A percentile compares a stretch with the other conserved stretches of the same genome.
phyloP scores from a whole-genome alignment of 352 stramenopile genomes.

The Pythium aristosporum region DNA sequence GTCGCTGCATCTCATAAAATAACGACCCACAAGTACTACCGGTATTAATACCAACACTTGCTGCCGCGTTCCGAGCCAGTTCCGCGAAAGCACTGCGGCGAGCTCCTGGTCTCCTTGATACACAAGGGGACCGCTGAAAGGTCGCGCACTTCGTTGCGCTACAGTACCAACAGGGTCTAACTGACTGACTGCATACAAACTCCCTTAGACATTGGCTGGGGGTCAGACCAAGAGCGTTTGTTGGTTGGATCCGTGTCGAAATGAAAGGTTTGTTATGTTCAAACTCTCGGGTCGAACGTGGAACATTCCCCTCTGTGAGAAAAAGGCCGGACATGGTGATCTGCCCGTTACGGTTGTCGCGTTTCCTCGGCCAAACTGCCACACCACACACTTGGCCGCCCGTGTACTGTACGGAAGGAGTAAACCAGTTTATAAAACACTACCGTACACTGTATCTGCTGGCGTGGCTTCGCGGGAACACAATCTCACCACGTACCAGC shows the following conservation, averaged over 20 bases:
- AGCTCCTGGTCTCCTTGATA: background rate
- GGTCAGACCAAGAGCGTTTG: constrained; percentile 1
- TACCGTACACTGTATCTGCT: background rate
- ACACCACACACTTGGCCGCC: background rate
- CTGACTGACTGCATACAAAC: constrained; percentile 23
- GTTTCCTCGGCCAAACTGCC: background rate
- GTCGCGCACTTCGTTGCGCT: constrained; percentile 11
- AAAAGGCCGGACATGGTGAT: background rate
- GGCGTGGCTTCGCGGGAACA: constrained; percentile 4
- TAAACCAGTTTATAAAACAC: background rate
- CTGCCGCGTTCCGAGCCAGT: background rate
- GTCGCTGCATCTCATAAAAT: background rate
- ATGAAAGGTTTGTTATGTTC: background rate
- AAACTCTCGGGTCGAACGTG: background rate
- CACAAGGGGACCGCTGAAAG: constrained; percentile 10
- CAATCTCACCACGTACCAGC: background rate
- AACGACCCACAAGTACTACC: background rate
- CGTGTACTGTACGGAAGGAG: background rate
- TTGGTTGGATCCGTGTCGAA: background rate
- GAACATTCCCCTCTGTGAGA: background rate
- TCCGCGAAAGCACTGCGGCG: background rate
- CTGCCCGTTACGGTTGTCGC: no score
- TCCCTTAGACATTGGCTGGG: background rate
- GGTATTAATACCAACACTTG: background rate
- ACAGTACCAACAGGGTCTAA: constrained; percentile 10